These are phyloP conservation scores for Penstemon newberryi DNA, from an alignment of 257 asterid genomes.

Conservation along the genomic window DNA sequence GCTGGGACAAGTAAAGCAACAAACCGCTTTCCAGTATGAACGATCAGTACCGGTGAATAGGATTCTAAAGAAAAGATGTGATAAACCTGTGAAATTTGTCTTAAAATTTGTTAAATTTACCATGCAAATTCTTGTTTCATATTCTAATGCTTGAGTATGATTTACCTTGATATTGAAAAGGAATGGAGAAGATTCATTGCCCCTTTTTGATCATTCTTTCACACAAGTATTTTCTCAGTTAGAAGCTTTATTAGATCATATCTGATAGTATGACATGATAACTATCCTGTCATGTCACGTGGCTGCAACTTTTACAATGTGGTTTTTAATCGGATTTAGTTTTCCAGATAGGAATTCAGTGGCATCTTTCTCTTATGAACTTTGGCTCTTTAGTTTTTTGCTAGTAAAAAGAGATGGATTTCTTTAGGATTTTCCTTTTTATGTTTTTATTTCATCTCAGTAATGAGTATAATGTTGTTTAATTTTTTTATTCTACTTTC, in stretches of 20 bases:
- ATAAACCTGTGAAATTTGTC: neutral
- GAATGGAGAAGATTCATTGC: constrained; percentile 9
- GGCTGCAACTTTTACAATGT: neutral
- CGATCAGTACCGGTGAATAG: no score
- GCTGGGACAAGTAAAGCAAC: no score
- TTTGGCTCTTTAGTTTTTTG: neutral
- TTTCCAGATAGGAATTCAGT: neutral
- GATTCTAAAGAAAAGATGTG: no score
- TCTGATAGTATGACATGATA: neutral
- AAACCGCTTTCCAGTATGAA: no score
- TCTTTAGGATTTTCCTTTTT: no score
- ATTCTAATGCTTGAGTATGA: neutral
- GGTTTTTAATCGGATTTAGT: neutral
- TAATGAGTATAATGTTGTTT: neutral
- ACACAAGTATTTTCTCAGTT: neutral
- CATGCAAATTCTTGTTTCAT: neutral
- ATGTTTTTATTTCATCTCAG: neutral
- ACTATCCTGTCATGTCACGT: neutral
- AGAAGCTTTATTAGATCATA: constrained; percentile 3
- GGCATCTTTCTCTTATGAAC: neutral
- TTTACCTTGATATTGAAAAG: neutral
- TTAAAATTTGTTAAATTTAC: neutral
- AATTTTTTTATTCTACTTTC: constrained; percentile 1
- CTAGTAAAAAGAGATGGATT: neutral
- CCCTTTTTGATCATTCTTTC: neutral